Conservation (phyloP, 176 grass and related monocot species). For the Lolium perenne region DNA sequence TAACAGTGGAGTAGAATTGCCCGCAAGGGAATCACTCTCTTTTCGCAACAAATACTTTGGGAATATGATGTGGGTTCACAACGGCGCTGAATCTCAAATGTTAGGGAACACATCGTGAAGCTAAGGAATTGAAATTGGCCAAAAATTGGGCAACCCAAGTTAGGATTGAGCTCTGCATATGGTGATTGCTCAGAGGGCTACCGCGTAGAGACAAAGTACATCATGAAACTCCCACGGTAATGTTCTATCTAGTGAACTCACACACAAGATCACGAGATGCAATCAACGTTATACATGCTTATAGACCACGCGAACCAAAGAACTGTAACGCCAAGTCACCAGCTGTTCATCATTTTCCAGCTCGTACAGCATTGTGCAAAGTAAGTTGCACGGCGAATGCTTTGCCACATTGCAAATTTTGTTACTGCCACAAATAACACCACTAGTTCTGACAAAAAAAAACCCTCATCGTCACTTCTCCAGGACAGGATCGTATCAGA, state of each 20-base stretch:
- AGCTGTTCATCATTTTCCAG: not conserved
- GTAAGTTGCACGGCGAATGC: constrained; percentile 32
- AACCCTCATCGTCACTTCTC: not conserved
- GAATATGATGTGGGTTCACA: too few species aligned
- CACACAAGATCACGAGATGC: not conserved
- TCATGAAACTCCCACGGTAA: not conserved
- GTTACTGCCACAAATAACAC: constrained; percentile 15
- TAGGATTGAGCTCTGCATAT: not conserved
- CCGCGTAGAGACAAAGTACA: not conserved
- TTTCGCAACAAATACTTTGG: too few species aligned
- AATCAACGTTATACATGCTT: constrained; percentile 7
- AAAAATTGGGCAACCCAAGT: too few species aligned
- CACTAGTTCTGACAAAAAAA: constrained; percentile 7
- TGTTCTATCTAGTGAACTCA: not conserved
- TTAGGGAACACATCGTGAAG: too few species aligned
- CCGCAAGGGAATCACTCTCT: too few species aligned
- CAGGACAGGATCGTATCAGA: not conserved
- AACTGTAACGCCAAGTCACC: too few species aligned
- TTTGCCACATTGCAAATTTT: constrained; percentile 28
- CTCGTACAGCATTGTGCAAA: not conserved
- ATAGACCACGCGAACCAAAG: constrained; percentile 14
- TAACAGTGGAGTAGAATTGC: too few species aligned
- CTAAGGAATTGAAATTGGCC: too few species aligned
- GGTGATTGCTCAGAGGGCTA: constrained; percentile 1
- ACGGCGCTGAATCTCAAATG: too few species aligned